Evolutionary conservation across 1,284 basidiomycete species (phyloP), one percentile per base, ranked within the genome.

Genomic region (Rhizoctonia solani): DNA sequence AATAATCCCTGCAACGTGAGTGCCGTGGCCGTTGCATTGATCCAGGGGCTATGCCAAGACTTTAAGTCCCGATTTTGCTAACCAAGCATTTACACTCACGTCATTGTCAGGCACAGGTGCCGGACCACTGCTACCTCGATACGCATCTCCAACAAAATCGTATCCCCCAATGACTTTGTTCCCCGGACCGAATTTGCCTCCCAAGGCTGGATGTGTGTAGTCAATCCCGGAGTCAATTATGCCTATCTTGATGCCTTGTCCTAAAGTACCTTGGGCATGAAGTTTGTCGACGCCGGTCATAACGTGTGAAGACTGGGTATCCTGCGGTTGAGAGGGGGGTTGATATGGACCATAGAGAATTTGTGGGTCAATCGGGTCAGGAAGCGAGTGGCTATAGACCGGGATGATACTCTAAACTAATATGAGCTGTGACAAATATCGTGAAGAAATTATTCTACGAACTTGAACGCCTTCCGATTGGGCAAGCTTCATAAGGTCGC

Each of bases 301-400:
- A 8, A 56, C 53, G 46, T 71, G 70, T n/a, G 68, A 67, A 25
- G 61, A 65, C 0, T 54, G 66, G 21, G 69, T 69, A 1, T 8
- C 16, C 16, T 39, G 37, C 16, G 37, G 37, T 39, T 39, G 37
- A 39, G 8, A 8, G 37, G 37, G 37, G 37, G 37, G 9, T 39
- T 39, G 41, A 23, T 81, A 70, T 85, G 85, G 66, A 85, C 81
- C 16, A 85, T 72, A 4, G 77, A 74, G 32, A 77, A 72, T 19
- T 79, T 34, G 23, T 19, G 54, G 9, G 29, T 34, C 41, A 14
- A 39, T 27, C 34, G 27, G 27, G 8, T 21, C 11, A 5, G 49
- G 49, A 9, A 29, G 8, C 13, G 23, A 4, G n/a, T 52, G 49
- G 23, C 11, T 27, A 27, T 52, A 52, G 23, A 27, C 27, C 5